Base-by-base conservation (phyloP, 176 grass and related monocot species). In the Zizania latifolia region DNA sequence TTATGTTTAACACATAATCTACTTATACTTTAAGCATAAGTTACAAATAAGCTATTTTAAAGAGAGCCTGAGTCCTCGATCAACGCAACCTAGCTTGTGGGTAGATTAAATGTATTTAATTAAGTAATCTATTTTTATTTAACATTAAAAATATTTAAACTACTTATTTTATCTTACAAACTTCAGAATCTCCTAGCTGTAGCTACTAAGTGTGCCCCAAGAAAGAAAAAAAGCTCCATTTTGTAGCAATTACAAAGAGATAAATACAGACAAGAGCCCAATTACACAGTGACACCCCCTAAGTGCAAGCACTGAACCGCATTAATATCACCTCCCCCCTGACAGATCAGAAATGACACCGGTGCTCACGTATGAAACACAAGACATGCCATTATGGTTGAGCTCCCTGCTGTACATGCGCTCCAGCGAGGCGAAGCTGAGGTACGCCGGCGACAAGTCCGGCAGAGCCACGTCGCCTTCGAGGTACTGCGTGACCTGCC, bases 401-500 rank as follows among this genome's bases (percentile, higher is more conserved):
- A 67, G 68, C 19, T 62, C 55, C 32, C 15, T 75, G 41, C 27
- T 54, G 60, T 69, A 51, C 64, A 70, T 70, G 35, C 15, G 26
- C 43, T 76, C 78, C 54, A 76, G 8, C 4, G 10, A 41, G 27
- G 33, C 37, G 84, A 76, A 76, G n/a, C 78, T 62, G 1, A 70
- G 22, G 58, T 70, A 46, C 17, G 72, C 24, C 23, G 66, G 58
- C 1, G 87, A 74, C 38, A 89, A 7, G 24, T 83, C 77, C 1
- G 88, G 60, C 11, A 87, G 71, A 10, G 19, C 2, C 17, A 40
- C n/a, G 0, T 84, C 71, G 2, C 84, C 76, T 30, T 87, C 73
- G 30, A 91, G 77, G 68, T 70, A 84, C 48, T 78, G 72, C 44
- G 68, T 68, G 72, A 87, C 81, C 22, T 78, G 72, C 19, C 80